These are phyloP conservation scores for Raffaelea arxii DNA, from an alignment of 2,329 filamentous ascomycete species.

Conservation along the genomic window DNA sequence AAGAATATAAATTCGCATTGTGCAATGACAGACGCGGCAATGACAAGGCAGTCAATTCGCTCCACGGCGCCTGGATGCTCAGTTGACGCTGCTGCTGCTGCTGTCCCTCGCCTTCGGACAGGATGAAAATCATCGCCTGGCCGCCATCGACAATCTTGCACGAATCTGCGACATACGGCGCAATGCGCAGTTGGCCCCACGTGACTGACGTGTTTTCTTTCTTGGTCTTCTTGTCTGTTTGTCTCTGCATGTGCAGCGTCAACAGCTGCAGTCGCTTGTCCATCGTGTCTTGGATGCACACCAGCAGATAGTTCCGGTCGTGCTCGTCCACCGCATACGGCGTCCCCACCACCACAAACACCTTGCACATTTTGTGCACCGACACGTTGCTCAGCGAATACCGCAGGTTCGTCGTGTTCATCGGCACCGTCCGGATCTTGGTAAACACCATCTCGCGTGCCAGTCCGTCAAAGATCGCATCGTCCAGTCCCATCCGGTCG, in stretches of 20 bases:
- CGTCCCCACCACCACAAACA: conserved; percentile 58
- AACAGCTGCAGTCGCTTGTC: conserved; percentile 60
- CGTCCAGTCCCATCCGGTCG: conserved; percentile 62
- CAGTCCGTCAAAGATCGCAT: conserved; percentile 61
- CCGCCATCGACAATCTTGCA: conserved; percentile 60
- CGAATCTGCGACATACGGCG: conserved; percentile 61
- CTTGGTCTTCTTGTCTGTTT: conserved; percentile 14
- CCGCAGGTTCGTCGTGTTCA: conserved; percentile 50
- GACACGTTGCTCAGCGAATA: conserved; percentile 47
- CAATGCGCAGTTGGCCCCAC: conserved; percentile 44
- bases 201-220: conserved; percentile 26
- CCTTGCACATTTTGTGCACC: conserved; percentile 45
- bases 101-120: conserved; percentile 56
- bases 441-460: conserved; percentile 63
- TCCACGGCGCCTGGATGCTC: conserved; percentile 68
- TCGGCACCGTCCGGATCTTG: conserved; percentile 58
- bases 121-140: conserved; percentile 58
- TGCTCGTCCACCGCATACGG: conserved; percentile 43
- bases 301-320: conserved; percentile 44
- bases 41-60: conserved; percentile 55
- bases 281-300: conserved; percentile 61
- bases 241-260: conserved; percentile 45
- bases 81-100: conserved; percentile 55
- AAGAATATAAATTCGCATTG: conserved; percentile 5
- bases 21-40: conserved; percentile 50